Conservation (phyloP, 768 basidiomycete genomes). For the Leucocoprinus sp. region DNA sequence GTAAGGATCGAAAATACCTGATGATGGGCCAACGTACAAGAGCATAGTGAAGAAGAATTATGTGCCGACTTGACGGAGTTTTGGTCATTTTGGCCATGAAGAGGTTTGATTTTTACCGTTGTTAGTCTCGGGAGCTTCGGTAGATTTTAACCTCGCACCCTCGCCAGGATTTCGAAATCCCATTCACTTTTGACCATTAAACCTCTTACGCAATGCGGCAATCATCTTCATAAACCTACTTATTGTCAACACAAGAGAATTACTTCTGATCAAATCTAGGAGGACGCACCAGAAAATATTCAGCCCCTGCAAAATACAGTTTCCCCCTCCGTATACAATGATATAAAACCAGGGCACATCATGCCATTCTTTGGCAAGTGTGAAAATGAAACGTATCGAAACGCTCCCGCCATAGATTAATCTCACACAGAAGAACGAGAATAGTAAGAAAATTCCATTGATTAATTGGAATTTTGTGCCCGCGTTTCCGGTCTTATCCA, state of each 20-base stretch:
- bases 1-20: too few species aligned
- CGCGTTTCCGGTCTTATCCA: slow-evolving; percentile 70
- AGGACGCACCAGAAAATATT: slow-evolving; percentile 71
- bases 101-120: slow-evolving; percentile 1
- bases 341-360: slow-evolving; percentile 45
- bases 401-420: slow-evolving; percentile 60
- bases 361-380: slow-evolving; percentile 45
- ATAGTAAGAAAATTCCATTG: slow-evolving; percentile 63
- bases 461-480: slow-evolving; percentile 59
- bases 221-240: slow-evolving; percentile 74
- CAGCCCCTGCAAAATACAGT: slow-evolving; percentile 58
- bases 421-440: slow-evolving; percentile 61
- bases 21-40: not conserved
- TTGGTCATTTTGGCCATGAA: too few species aligned
- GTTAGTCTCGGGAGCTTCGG: not conserved
- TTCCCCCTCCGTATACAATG: slow-evolving; percentile 46
- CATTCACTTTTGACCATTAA: slow-evolving; percentile 20
- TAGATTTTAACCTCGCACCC: slow-evolving; percentile 15
- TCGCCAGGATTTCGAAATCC: slow-evolving; percentile 5
- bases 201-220: slow-evolving; percentile 52
- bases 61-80: not conserved
- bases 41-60: not conserved
- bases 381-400: slow-evolving; percentile 57
- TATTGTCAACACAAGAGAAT: not conserved
- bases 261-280: not conserved